Evolutionary conservation across 176 grass and related monocot genomes (phyloP).

Genomic region (Elaeis guineensis): DNA sequence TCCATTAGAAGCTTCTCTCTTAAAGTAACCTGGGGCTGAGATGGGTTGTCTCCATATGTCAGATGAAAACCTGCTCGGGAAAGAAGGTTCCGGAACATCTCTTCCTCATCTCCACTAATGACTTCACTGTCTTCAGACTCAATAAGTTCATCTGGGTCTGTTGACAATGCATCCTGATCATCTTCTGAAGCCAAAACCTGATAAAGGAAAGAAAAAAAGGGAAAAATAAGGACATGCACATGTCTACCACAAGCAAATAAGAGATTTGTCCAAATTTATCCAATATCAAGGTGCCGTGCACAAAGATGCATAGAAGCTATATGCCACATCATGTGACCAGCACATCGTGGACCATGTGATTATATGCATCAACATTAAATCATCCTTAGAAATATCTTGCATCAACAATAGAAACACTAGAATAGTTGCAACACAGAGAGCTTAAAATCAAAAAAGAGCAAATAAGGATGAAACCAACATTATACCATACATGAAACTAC

Average conservation of each 20-base stretch:
- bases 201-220: conserved; percentile 11
- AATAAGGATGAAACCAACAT: too few relatives aligned
- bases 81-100: conserved; percentile 67
- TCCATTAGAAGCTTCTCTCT: conserved; percentile 75
- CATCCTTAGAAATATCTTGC: too few relatives aligned
- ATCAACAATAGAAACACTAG: too few relatives aligned
- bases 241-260: not conserved
- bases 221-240: not conserved
- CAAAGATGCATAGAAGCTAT: too few relatives aligned
- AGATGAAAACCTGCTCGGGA: conserved; percentile 76
- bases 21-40: conserved; percentile 59
- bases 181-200: conserved; percentile 93
- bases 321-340: too few relatives aligned
- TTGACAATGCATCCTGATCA: conserved; percentile 81
- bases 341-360: too few relatives aligned
- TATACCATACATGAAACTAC: too few relatives aligned
- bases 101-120: conserved; percentile 71
- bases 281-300: too few relatives aligned
- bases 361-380: too few relatives aligned
- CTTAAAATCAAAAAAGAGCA: too few relatives aligned
- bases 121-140: conserved; percentile 63
- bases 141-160: conserved; percentile 68
- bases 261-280: too few relatives aligned
- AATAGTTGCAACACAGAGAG: too few relatives aligned
- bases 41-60: conserved; percentile 54